Evolutionary conservation across 805 yeast genomes (phyloP).

Genomic region (Candida cerambycidarum): DNA sequence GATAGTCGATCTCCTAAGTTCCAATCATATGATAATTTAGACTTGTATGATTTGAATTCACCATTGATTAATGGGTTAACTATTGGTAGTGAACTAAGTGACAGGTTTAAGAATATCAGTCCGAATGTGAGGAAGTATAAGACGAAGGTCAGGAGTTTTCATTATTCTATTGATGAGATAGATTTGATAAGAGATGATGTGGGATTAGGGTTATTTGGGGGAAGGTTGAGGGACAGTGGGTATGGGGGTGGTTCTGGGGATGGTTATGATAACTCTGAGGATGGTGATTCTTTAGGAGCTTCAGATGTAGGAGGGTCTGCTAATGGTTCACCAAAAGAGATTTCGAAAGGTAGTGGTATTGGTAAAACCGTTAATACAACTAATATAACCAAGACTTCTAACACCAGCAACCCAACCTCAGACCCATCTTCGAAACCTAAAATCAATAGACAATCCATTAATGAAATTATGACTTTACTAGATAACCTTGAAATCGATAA

Average conservation of each 20-base stretch:
- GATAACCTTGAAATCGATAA: constrained; percentile 15
- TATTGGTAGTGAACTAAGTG: constrained; percentile 23
- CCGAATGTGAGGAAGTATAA: constrained; percentile 10
- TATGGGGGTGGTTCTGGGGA: neutral
- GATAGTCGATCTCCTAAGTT: constrained; percentile 12
- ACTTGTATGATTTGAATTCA: constrained; percentile 27
- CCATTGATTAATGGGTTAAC: constrained; percentile 37
- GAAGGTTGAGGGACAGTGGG: no score
- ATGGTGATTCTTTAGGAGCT: no score
- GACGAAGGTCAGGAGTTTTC: constrained; percentile 13
- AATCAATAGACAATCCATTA: constrained; percentile 27
- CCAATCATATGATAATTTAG: constrained; percentile 16
- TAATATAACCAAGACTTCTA: no score
- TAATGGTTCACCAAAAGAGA: no score
- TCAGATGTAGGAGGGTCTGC: no score
- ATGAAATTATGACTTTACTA: constrained; percentile 33
- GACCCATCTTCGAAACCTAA: neutral
- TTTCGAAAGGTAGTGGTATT: no score
- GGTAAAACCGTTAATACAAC: no score
- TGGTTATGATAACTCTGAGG: neutral
- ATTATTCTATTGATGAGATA: constrained; percentile 16
- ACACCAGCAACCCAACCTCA: no score
- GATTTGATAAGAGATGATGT: constrained; percentile 3
- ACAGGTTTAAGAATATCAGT: constrained; percentile 12
- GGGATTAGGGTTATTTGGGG: no score